Conservation (phyloP, 2,329 filamentous ascomycete genomes). For the Trematosphaeria pertusa region DNA sequence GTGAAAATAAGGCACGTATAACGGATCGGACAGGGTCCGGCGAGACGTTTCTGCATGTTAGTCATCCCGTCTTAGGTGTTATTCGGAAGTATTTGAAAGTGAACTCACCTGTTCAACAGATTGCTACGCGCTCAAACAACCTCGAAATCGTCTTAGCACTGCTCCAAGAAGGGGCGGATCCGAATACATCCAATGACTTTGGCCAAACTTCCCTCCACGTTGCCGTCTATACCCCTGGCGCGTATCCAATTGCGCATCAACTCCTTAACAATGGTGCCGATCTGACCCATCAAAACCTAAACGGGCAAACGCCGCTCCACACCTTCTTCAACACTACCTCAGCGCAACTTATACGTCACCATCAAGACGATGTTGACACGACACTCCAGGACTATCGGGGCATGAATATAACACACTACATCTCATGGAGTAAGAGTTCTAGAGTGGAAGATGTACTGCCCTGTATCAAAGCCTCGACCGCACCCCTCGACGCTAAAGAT, state of each 20-base stretch:
- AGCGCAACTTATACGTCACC: background rate
- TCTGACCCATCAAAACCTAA: conserved; percentile 1
- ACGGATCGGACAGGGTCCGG: conserved; percentile 2
- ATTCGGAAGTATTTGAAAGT: background rate
- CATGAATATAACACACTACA: conserved; percentile 17
- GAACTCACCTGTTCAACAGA: conserved; percentile 3
- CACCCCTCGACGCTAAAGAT: conserved; percentile 1
- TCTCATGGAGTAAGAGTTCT: conserved; percentile 8
- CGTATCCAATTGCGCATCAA: conserved; percentile 2
- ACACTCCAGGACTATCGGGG: conserved; percentile 7
- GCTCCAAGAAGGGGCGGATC: conserved; percentile 2
- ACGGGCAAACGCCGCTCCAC: conserved; percentile 15
- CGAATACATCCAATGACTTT: conserved; percentile 11
- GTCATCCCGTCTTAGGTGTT: background rate
- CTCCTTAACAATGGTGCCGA: conserved; percentile 13
- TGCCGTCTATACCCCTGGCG: background rate
- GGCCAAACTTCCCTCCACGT: conserved; percentile 15
- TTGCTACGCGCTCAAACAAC: conserved; percentile 7
- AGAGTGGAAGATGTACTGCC: background rate
- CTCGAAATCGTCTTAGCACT: conserved; percentile 1
- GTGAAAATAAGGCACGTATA: background rate
- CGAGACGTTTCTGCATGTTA: conserved; percentile 16
- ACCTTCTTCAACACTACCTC: background rate
- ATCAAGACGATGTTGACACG: conserved; percentile 1
- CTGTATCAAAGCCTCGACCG: background rate